A percentile compares a stretch with the other conserved stretches of the same genome.
These are phyloP conservation scores for Irpex lacteus DNA, from an alignment of 1,284 basidiomycete species.

Conservation along the genomic window DNA sequence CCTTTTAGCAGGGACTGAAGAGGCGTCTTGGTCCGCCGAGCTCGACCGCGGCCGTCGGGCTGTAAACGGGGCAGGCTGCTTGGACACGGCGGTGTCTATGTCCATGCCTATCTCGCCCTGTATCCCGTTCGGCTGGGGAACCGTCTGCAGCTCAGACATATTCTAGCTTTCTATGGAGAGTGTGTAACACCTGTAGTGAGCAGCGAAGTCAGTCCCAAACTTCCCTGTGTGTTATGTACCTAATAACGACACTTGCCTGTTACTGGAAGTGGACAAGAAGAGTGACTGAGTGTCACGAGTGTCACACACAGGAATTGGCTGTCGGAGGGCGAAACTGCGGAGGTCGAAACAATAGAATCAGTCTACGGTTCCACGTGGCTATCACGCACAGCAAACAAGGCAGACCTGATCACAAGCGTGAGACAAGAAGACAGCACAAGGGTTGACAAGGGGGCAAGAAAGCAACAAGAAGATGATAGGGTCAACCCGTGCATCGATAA, in stretches of 20 bases:
- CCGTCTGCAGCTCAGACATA: neutral
- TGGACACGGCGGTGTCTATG: slow-evolving; percentile 1
- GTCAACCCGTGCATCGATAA: neutral
- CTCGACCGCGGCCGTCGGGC: neutral
- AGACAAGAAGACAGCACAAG: neutral
- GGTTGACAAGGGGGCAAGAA: neutral
- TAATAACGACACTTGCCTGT: neutral
- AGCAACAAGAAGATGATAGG: neutral
- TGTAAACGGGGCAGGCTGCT: neutral
- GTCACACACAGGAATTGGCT: neutral
- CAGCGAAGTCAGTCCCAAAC: neutral
- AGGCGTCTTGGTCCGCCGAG: slow-evolving; percentile 2
- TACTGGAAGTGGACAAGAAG: neutral
- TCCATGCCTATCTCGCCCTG: slow-evolving; percentile 3
- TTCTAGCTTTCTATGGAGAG: neutral
- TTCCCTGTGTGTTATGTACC: neutral
- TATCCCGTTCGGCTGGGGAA: neutral
- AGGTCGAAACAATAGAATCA: neutral
- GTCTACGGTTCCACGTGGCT: neutral
- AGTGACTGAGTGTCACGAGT: neutral
- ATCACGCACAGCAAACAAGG: neutral
- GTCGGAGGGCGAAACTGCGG: neutral
- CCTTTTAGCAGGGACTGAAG: slow-evolving; percentile 6
- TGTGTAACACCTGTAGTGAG: neutral
- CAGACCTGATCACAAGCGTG: neutral